Evolutionary conservation across 129 eudicot genomes (phyloP).

Genomic region (Gnaphalium uliginosum): DNA sequence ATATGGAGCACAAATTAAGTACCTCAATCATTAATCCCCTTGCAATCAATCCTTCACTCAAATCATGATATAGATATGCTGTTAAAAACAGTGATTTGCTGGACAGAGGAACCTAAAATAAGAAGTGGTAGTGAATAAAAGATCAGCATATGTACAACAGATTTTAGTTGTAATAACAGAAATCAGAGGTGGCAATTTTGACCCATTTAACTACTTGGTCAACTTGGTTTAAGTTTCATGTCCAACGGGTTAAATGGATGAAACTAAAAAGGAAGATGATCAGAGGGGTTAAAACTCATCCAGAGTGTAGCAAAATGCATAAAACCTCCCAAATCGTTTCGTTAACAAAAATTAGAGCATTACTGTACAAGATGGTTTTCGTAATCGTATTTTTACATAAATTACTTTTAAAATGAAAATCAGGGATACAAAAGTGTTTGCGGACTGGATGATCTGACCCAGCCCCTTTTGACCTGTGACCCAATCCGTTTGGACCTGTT

Average conservation of each 20-base stretch:
- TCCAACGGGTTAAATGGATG: constrained; percentile 2
- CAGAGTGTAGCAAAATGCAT: background rate
- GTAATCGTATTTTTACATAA: background rate
- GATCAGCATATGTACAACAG: background rate
- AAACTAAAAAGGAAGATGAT: constrained; percentile 6
- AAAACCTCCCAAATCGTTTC: background rate
- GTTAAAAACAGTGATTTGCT: constrained; percentile 58
- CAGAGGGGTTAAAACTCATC: background rate
- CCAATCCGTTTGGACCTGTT: background rate
- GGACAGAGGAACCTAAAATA: constrained; percentile 60
- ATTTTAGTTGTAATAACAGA: constrained; percentile 16
- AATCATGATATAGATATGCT: constrained; percentile 70
- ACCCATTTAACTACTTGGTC: constrained; percentile 9
- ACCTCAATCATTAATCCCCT: constrained; percentile 78
- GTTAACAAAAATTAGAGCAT: background rate
- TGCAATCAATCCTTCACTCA: constrained; percentile 53
- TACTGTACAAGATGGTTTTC: constrained; percentile 2
- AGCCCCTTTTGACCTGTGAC: background rate
- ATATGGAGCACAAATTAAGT: constrained; percentile 15
- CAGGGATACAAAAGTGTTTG: background rate
- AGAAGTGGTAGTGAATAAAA: constrained; percentile 14
- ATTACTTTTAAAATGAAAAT: background rate
- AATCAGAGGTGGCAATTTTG: background rate
- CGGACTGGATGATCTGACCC: background rate
- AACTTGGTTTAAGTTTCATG: background rate